phyloP scores from a whole-genome alignment of 192 early-diverging fungal species.

The Entomortierella parvispora region DNA sequence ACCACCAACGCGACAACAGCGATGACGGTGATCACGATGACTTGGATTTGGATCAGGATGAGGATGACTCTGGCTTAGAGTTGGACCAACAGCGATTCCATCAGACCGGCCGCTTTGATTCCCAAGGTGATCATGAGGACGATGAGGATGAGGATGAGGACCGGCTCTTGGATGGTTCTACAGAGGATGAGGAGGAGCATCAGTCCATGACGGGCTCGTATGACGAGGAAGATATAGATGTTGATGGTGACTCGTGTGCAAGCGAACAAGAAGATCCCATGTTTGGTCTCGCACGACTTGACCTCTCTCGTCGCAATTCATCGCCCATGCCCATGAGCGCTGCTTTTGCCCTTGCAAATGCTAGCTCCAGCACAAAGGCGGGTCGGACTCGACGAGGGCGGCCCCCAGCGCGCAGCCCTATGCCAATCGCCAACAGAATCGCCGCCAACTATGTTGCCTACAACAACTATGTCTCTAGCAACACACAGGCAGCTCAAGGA shows the following conservation, averaged over 20 bases:
- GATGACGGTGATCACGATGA: slow-evolving; percentile 36
- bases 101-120: slow-evolving; percentile 25
- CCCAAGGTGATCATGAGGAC: slow-evolving; percentile 18
- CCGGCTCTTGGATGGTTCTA: slow-evolving; percentile 28
- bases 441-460: slow-evolving; percentile 53
- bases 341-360: slow-evolving; percentile 21
- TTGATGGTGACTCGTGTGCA: slow-evolving; percentile 43
- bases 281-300: slow-evolving; percentile 42
- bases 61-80: slow-evolving; percentile 1
- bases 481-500: slow-evolving; percentile 47
- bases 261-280: slow-evolving; percentile 49
- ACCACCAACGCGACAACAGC: slow-evolving; percentile 11
- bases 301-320: slow-evolving; percentile 43
- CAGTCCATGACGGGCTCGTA: slow-evolving; percentile 45
- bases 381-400: slow-evolving; percentile 27
- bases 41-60: slow-evolving; percentile 20
- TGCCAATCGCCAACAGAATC: slow-evolving; percentile 40
- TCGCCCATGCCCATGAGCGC: slow-evolving; percentile 45
- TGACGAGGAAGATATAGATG: slow-evolving; percentile 40
- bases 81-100: slow-evolving; percentile 20
- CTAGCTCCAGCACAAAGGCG: slow-evolving; percentile 9
- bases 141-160: slow-evolving; percentile 46
- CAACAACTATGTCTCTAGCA: slow-evolving; percentile 53
- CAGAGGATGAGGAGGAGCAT: slow-evolving; percentile 49
- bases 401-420: slow-evolving; percentile 35